Conservation (phyloP, 768 basidiomycete species). For the Phlegmacium glaucopus region DNA sequence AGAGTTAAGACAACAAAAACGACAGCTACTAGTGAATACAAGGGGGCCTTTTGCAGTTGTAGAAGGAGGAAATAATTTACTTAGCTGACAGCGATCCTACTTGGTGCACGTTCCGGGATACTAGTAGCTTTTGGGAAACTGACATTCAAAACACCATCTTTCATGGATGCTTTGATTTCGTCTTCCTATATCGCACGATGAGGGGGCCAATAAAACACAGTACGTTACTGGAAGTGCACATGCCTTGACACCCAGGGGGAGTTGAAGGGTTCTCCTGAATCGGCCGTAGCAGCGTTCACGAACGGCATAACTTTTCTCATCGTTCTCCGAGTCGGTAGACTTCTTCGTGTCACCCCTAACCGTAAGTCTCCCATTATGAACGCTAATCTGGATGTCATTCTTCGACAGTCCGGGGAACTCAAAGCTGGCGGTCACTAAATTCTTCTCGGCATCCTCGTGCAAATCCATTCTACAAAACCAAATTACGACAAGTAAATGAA, state of each 20-base stretch:
- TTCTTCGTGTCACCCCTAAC: constrained; percentile 46
- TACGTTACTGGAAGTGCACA: too few species aligned
- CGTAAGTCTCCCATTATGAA: constrained; percentile 45
- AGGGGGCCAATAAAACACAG: too few species aligned
- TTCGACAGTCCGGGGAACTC: constrained; percentile 55
- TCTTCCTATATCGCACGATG: too few species aligned
- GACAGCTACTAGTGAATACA: too few species aligned
- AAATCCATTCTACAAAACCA: constrained; percentile 51
- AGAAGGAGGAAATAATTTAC: too few species aligned
- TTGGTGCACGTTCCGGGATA: too few species aligned
- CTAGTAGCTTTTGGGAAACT: too few species aligned
- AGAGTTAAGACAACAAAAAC: too few species aligned
- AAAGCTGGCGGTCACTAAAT: constrained; percentile 51
- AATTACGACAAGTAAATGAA: background rate
- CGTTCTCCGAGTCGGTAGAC: constrained; percentile 26
- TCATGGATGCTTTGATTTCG: too few species aligned
- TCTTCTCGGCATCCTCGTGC: constrained; percentile 43
- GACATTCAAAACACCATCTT: too few species aligned
- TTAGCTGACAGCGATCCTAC: too few species aligned
- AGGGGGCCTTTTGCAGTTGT: too few species aligned
- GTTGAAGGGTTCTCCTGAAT: constrained; percentile 43
- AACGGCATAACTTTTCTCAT: constrained; percentile 36
- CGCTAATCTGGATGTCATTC: constrained; percentile 48
- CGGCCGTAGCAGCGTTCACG: constrained; percentile 47
- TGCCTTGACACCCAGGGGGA: constrained; percentile 53